Evolutionary conservation across 371 early-diverging fungal species (phyloP), one percentile per base, ranked within the genome.

Genomic region (Mucor indicus): DNA sequence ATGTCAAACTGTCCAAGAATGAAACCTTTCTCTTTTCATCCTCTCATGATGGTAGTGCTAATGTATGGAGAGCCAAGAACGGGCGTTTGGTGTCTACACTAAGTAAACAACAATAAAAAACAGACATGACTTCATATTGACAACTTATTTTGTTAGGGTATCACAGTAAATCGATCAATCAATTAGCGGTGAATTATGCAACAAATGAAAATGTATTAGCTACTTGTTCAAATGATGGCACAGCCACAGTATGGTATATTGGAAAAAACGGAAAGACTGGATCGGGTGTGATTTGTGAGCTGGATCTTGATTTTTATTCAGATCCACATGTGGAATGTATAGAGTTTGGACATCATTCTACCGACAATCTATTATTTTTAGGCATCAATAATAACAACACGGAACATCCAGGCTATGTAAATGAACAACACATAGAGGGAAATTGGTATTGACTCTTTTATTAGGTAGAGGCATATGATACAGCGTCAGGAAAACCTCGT

Each of bases 171-270:
- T 41, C 43, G 4, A 57, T 62, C 15, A 62, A 62, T 41, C 62
- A 62, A 35, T 25, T 62, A 13, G 57, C 62, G 5, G 50, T 62
- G 6, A 48, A 53, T 23, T 45, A 52, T 16, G 33, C 50, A 4
- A 38, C 54, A 24, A 12, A 38, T 17, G 55, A 59, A 1, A 56
- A 69, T 29, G 48, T 73, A 0, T 16, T 73, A 0, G 73, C 69
- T 0, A 60, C 64, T 9, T 60, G 60, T 21, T 69, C 69, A 0
- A 57, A 43, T 16, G 73, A 73, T 40, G 73, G 73, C 0, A 48
- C 60, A 31, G 69, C 67, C 1, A 62, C 62, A 9, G 49, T 73
- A 13, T 73, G 73, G 73, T 24, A 31, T 16, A 23, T 73, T n/a
- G 47, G 48, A 13, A 24, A 13, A 17, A 38, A 40, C 9, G 73